A percentile compares a stretch with the other conserved stretches of the same genome.
phyloP scores from a whole-genome alignment of 2,329 filamentous ascomycete genomes.

The Trichophaea hybrida region DNA sequence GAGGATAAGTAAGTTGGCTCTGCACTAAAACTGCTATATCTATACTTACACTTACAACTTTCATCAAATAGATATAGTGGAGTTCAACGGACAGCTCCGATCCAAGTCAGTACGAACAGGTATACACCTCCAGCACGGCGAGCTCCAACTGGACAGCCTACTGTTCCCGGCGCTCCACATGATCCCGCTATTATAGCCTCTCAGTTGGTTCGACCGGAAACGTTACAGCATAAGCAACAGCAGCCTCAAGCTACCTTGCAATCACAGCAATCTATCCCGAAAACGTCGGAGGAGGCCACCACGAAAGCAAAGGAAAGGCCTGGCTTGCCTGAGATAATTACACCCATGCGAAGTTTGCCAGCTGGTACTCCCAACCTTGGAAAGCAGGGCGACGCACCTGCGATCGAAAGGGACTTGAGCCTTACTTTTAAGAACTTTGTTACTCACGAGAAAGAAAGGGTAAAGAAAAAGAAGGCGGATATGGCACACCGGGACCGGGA shows the following conservation, averaged over 20 bases:
- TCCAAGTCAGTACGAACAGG: slow-evolving; percentile 47
- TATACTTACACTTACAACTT: slow-evolving; percentile 8
- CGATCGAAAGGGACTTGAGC: slow-evolving; percentile 34
- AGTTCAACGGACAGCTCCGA: slow-evolving; percentile 48
- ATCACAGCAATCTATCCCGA: slow-evolving; percentile 15
- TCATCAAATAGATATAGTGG: slow-evolving; percentile 59
- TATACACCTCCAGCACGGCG: slow-evolving; percentile 85
- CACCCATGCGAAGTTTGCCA: slow-evolving; percentile 15
- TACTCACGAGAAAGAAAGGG: slow-evolving; percentile 43
- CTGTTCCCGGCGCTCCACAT: slow-evolving; percentile 60
- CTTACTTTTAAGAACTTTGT: slow-evolving; percentile 51
- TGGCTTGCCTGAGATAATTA: slow-evolving; percentile 26
- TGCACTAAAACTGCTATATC: slow-evolving; percentile 1
- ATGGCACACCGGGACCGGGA: slow-evolving; percentile 61
- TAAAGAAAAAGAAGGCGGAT: slow-evolving; percentile 35
- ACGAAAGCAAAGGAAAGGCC: slow-evolving; percentile 31
- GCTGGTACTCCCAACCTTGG: slow-evolving; percentile 5
- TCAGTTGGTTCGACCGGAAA: slow-evolving; percentile 46
- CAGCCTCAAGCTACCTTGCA: slow-evolving; percentile 18
- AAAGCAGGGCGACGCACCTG: slow-evolving; percentile 10
- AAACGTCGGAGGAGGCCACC: slow-evolving; percentile 12
- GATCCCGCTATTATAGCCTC: slow-evolving; percentile 85
- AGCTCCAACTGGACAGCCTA: slow-evolving; percentile 58
- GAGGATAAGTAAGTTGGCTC: slow-evolving; percentile 59
- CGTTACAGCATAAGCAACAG: slow-evolving; percentile 27